Conservation (phyloP, 2,329 filamentous ascomycete genomes). For the Aspergillus sp. region DNA sequence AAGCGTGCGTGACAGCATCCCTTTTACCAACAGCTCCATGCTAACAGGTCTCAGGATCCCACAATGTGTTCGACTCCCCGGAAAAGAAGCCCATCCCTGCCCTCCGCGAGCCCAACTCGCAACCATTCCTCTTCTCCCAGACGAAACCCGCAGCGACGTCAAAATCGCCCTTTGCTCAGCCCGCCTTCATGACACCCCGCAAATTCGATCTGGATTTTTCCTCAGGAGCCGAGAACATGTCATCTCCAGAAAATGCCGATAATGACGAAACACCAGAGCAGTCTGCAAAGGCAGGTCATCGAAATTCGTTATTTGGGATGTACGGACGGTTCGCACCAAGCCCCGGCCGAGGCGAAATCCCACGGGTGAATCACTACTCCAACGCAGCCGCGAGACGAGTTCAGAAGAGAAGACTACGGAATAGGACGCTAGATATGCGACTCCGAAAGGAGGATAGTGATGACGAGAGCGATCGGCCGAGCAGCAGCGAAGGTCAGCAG, state of each 20-base stretch:
- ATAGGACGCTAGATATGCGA: conserved; percentile 46
- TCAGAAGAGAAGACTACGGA: conserved; percentile 51
- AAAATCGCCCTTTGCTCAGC: conserved; percentile 36
- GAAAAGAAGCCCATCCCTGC: conserved; percentile 49
- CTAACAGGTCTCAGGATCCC: conserved; percentile 32
- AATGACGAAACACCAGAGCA: conserved; percentile 51
- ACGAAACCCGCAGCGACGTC: conserved; percentile 31
- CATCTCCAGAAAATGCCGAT: conserved; percentile 47
- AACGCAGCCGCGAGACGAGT: conserved; percentile 47
- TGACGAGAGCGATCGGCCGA: conserved; percentile 43
- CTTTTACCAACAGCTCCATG: background rate
- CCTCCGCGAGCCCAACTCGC: conserved; percentile 50
- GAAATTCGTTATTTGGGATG: conserved; percentile 42
- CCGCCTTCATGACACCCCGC: conserved; percentile 51
- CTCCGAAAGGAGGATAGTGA: conserved; percentile 39
- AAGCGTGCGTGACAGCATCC: conserved; percentile 39
- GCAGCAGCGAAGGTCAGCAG: conserved; percentile 32
- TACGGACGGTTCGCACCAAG: conserved; percentile 47
- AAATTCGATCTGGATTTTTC: conserved; percentile 50
- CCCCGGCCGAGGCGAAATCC: conserved; percentile 66
- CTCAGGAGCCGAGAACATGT: conserved; percentile 47
- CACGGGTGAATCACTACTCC: conserved; percentile 48
- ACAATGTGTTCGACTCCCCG: conserved; percentile 46
- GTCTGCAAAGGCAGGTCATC: conserved; percentile 32
- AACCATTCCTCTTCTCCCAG: conserved; percentile 51